Evolutionary conservation across 176 grass and related monocot species (phyloP), one percentile per base, ranked within the genome.

Genomic region (Echinochloa phyllopogon): DNA sequence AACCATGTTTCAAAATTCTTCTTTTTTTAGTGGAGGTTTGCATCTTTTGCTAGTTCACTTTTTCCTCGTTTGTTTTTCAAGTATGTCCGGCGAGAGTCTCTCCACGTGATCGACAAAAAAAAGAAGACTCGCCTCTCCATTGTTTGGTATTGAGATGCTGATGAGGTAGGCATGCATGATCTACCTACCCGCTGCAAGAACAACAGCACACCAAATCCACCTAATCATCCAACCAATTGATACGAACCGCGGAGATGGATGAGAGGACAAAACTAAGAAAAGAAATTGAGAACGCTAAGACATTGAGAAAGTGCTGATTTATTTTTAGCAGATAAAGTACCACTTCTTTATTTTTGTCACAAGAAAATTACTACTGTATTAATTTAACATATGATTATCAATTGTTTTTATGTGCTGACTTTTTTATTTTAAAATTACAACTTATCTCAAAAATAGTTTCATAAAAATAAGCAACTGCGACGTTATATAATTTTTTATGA

Each of bases 91-190:
- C 20, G 20, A 24, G 57, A 60, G 57, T 60, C 57, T 60, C 57
- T 25, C 57, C 57, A 60, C n/a, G 57, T 60, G 57, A 60, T 53
- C 51, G 0, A 24, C 15, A 10, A n/a, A 23, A 58, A 57, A 24
- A 11, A 60, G 8, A 60, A 9, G 36, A 3, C 20, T 64, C 29
- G 39, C 36, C 16, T 18, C 12, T 10, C 7, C 2, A 8, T 4
- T 43, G 12, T 43, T 15, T 43, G 74, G 38, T 43, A 6, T 11
- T 16, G 33, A 41, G 37, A 55, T 14, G 78, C 52, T 57, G 48
- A 52, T 57, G 48, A 52, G 78, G 47, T 81, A 70, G 65, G 79
- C 52, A 82, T 29, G 65, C 63, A 41, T 40, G 33, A 70, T 10
- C 79, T 44, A 70, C 65, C 65, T 37, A 65, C 59, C 36, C 37